Percentiles rank a stretch among this genome's conserved stretches.
phyloP scores from a whole-genome alignment of 2,329 filamentous ascomycete genomes.

The Paecilomyces dactylethromorphus region DNA sequence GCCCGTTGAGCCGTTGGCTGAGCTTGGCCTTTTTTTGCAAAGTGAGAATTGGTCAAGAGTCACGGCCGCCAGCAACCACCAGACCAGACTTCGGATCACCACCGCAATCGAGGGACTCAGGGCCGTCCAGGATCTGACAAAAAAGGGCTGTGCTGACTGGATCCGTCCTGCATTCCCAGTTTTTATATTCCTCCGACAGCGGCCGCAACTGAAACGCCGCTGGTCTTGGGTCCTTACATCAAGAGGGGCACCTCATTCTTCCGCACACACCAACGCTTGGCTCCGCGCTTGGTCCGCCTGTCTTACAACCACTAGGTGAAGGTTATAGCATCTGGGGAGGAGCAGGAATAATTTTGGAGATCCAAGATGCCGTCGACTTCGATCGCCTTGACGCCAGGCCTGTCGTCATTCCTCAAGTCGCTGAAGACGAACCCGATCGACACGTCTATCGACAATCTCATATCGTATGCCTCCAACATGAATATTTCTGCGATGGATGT shows the following conservation, averaged over 20 bases:
- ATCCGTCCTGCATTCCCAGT: neutral
- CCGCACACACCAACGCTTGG: neutral
- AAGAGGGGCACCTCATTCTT: neutral
- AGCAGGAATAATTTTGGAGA: neutral
- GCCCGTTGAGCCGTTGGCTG: neutral
- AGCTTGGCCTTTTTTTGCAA: neutral
- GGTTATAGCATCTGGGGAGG: neutral
- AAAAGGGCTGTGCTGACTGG: neutral
- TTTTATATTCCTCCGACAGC: neutral
- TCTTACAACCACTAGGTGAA: neutral
- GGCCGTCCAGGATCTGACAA: neutral
- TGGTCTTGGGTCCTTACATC: neutral
- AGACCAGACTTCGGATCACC: neutral
- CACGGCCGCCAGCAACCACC: neutral
- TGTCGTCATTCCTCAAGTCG: slow-evolving; percentile 72
- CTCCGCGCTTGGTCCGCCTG: slow-evolving; percentile 1
- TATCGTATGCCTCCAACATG: slow-evolving; percentile 56
- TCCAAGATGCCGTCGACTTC: slow-evolving; percentile 52
- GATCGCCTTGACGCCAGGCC: slow-evolving; percentile 59
- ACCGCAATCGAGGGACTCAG: neutral
- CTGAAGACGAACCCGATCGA: slow-evolving; percentile 71
- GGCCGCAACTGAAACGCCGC: neutral
- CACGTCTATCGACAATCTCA: slow-evolving; percentile 73
- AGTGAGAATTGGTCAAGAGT: neutral
- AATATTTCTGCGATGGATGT: slow-evolving; percentile 3